These are phyloP conservation scores for Talaromyces sp. DNA, from an alignment of 2,329 filamentous ascomycete genomes.

Conservation along the genomic window DNA sequence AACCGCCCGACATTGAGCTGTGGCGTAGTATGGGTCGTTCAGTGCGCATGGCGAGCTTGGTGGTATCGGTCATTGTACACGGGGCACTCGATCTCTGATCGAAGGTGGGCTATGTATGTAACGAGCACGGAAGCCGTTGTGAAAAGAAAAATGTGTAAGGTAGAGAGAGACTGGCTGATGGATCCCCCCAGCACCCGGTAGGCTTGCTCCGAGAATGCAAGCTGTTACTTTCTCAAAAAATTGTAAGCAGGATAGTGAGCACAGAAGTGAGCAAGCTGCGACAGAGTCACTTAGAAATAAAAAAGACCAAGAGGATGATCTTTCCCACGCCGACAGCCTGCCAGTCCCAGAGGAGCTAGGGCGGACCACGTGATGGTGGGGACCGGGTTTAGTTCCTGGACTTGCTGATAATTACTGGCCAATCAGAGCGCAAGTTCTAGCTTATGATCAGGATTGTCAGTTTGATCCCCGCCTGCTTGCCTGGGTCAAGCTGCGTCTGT, in stretches of 20 bases:
- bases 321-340: not conserved
- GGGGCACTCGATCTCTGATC: not conserved
- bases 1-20: slow-evolving; percentile 39
- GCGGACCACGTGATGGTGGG: slow-evolving; percentile 13
- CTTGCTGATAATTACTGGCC: slow-evolving; percentile 17
- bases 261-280: not conserved
- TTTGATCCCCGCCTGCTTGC: not conserved
- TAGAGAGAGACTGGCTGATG: not conserved
- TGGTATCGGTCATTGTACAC: slow-evolving; percentile 28
- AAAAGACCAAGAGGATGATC: slow-evolving; percentile 1
- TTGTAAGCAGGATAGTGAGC: not conserved
- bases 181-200: not conserved
- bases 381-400: slow-evolving; percentile 14
- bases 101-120: not conserved
- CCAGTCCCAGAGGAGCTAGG: not conserved
- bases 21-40: slow-evolving; percentile 43
- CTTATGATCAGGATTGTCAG: not conserved
- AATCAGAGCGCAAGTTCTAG: not conserved
- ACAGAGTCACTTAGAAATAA: not conserved
- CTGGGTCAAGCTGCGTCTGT: not conserved
- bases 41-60: slow-evolving; percentile 30
- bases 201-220: not conserved
- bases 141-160: not conserved
- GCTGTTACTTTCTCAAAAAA: not conserved
- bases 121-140: not conserved